Evolutionary conservation across 805 yeast species (phyloP), one percentile per base, ranked within the genome.

Genomic region (Ogataea methanolica): DNA sequence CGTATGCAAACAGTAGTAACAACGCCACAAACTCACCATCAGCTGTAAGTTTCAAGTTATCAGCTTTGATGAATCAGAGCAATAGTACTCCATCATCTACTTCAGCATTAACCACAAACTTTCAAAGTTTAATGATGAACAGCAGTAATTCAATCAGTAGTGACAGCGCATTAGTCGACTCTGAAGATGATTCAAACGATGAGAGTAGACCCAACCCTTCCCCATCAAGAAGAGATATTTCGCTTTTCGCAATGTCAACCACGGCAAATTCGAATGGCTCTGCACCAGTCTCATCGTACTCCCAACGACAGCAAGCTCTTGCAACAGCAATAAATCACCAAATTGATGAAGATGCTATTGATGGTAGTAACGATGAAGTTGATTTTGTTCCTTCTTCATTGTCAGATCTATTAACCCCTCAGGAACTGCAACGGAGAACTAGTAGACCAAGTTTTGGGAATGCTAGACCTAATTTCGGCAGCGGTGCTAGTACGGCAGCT

Each of bases 381-480:
- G 96, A 87, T 60, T 85, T 80, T 56, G 85, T 90, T 4, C 97
- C 97, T 1, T 81, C 84, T 6, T 79, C 91, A 29, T 68, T 90
- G 36, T 78, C 83, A n/a, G 96, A 88, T 54, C 69, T 89, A 43
- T 68, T 91, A 42, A 88, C 96, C 0, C 95, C 96, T 0, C 86
- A 80, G 54, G 96, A 90, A 61, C 66, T 85, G 19, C 68, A 67
- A 49, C 74, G 96, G 41, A 80, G 89, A 50, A 75, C 73, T 43
- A 82, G 90, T 11, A 72, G 88, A 49, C 57, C 60, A 21, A 50
- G 60, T 17, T 43, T 42, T 43, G 45, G 53, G 22, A 36, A 36
- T 7, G 35, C 48, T 43, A 42, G 40, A 41, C 54, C 46, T 16
- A 37, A 8, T 7, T 46, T 44, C 15, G 38, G 26, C n/a, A 45